Conservation (phyloP, 2,329 filamentous ascomycete genomes). For the Alternaria gaisen region DNA sequence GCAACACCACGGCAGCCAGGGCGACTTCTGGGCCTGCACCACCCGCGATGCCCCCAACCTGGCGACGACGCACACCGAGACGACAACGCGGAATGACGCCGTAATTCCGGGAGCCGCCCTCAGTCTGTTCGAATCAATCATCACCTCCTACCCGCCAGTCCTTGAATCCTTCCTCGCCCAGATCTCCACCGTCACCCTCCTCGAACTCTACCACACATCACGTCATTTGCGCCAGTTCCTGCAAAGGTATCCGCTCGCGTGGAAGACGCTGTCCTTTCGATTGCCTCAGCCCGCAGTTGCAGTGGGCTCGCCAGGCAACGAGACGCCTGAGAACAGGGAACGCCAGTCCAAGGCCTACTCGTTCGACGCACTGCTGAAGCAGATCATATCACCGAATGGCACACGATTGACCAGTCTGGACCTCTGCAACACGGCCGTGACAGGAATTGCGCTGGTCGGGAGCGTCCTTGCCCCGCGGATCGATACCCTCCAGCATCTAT, state of each 20-base stretch:
- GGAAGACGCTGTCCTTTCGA: conserved; percentile 68
- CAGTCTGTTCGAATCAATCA: conserved; percentile 61
- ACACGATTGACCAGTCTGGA: conserved; percentile 65
- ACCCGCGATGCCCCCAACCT: conserved; percentile 7
- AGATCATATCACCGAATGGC: conserved; percentile 65
- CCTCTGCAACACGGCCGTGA: conserved; percentile 68
- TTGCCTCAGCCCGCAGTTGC: conserved; percentile 54
- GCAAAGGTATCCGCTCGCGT: conserved; percentile 66
- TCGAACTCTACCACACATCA: conserved; percentile 68
- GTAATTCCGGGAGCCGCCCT: conserved; percentile 24
- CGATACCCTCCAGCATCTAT: conserved; percentile 66
- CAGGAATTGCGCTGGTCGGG: conserved; percentile 64
- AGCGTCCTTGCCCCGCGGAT: conserved; percentile 64
- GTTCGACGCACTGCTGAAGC: conserved; percentile 65
- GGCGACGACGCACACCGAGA: conserved; percentile 12
- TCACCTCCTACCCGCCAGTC: conserved; percentile 66
- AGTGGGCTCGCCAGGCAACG: conserved; percentile 50
- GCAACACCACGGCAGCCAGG: conserved; percentile 23
- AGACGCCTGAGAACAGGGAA: conserved; percentile 51
- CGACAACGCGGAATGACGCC: conserved; percentile 5
- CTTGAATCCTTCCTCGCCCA: conserved; percentile 67
- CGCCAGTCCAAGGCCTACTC: conserved; percentile 66
- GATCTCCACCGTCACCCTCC: conserved; percentile 63
- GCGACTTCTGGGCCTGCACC: conserved; percentile 29
- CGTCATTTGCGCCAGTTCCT: conserved; percentile 64